Percentiles rank a stretch among this genome's conserved stretches.
Conservation (phyloP, 192 early-diverging fungal species). For the Coemansia umbellata region DNA sequence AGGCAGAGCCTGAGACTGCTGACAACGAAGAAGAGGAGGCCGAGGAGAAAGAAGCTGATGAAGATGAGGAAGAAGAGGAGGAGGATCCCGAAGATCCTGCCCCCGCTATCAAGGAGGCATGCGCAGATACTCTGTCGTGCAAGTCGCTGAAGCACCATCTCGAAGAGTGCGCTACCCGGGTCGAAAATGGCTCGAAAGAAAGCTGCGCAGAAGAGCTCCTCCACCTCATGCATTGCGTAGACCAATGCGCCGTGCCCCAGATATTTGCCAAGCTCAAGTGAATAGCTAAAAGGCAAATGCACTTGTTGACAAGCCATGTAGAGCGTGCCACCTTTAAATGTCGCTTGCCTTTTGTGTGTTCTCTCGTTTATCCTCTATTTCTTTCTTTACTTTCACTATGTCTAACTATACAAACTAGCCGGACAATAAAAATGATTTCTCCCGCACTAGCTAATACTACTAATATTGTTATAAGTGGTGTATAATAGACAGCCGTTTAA, state of each 20-base stretch:
- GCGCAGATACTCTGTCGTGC: slow-evolving; percentile 61
- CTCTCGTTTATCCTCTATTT: too few relatives aligned
- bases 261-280: slow-evolving; percentile 60
- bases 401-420: too few relatives aligned
- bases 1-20: slow-evolving; percentile 36
- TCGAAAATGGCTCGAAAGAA: slow-evolving; percentile 69
- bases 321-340: too few relatives aligned
- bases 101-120: slow-evolving; percentile 29
- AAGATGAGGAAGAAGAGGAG: slow-evolving; percentile 32
- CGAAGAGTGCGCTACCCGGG: slow-evolving; percentile 73
- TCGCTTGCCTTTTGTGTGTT: too few relatives aligned
- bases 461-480: too few relatives aligned
- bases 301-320: too few relatives aligned
- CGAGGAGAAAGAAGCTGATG: slow-evolving; percentile 12
- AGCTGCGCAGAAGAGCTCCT: slow-evolving; percentile 77
- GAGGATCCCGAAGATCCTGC: slow-evolving; percentile 43
- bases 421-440: too few relatives aligned
- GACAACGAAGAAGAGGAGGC: slow-evolving; percentile 54
- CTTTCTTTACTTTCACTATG: too few relatives aligned
- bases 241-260: slow-evolving; percentile 65
- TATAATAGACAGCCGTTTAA: too few relatives aligned
- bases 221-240: slow-evolving; percentile 79
- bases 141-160: slow-evolving; percentile 69
- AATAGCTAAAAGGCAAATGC: too few relatives aligned
- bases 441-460: too few relatives aligned